These are phyloP conservation scores for Wallacemonas sp. DNA, from an alignment of 208 protist genomes.

Conservation along the genomic window DNA sequence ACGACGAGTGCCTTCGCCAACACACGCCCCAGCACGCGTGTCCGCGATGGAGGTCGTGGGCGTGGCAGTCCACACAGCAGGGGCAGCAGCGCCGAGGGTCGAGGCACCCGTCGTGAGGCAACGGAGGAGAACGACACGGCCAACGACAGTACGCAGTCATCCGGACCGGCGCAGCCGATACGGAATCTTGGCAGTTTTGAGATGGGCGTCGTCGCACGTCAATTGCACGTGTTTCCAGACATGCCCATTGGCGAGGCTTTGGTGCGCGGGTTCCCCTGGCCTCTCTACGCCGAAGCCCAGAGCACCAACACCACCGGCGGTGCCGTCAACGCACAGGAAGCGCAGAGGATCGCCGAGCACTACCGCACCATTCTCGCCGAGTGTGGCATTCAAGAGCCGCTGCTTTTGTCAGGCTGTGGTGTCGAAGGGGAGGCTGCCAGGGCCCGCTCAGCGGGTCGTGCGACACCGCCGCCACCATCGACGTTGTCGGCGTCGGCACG, in stretches of 20 bases:
- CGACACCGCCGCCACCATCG: too few relatives aligned
- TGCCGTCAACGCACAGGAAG: constrained; percentile 24
- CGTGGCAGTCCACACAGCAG: too few relatives aligned
- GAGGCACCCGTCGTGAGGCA: background rate
- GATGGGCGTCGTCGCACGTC: constrained; percentile 36
- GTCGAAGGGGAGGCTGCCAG: too few relatives aligned
- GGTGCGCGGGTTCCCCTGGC: constrained; percentile 58
- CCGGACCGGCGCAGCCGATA: constrained; percentile 21
- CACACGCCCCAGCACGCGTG: background rate
- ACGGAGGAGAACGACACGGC: background rate
- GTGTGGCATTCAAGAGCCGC: constrained; percentile 27
- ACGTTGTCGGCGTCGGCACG: background rate
- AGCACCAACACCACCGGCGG: background rate
- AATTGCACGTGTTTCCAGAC: constrained; percentile 59
- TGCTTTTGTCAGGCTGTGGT: background rate
- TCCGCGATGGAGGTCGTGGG: too few relatives aligned
- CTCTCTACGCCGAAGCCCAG: constrained; percentile 36
- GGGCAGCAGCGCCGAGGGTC: too few relatives aligned
- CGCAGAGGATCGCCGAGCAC: constrained; percentile 12
- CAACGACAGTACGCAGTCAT: background rate
- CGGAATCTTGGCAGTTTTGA: constrained; percentile 63
- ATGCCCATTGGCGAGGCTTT: constrained; percentile 54
- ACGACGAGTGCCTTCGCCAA: constrained; percentile 51
- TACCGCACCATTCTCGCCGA: constrained; percentile 27
- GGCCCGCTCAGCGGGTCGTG: too few relatives aligned